Evolutionary conservation across 371 early-diverging fungal species (phyloP).

Genomic region (Rhizopus sp.): DNA sequence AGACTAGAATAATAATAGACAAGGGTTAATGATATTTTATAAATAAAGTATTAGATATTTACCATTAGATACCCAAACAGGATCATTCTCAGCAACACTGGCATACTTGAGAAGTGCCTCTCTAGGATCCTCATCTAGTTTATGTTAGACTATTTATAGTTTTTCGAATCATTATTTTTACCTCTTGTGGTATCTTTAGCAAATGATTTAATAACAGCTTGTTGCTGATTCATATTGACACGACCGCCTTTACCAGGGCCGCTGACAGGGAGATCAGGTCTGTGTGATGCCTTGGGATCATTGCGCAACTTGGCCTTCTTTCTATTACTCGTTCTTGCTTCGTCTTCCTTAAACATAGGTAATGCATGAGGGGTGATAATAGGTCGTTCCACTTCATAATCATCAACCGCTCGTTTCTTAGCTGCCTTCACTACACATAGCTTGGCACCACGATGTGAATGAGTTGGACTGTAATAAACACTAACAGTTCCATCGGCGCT

Average conservation of each 20-base stretch:
- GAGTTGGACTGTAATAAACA: constrained; percentile 78
- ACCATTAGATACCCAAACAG: constrained; percentile 83
- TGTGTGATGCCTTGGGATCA: constrained; percentile 73
- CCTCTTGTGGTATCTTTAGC: constrained; percentile 82
- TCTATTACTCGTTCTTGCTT: constrained; percentile 68
- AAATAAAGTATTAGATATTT: constrained; percentile 11
- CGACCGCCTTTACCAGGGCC: constrained; percentile 89
- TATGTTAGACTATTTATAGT: not conserved
- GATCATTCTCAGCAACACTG: constrained; percentile 77
- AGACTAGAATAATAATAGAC: constrained; percentile 55
- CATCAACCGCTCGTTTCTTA: constrained; percentile 69
- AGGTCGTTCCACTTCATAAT: constrained; percentile 65
- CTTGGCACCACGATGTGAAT: constrained; percentile 77
- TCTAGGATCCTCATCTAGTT: constrained; percentile 90
- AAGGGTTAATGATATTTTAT: not conserved
- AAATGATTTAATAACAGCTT: constrained; percentile 81
- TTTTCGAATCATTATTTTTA: constrained; percentile 7
- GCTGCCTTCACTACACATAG: constrained; percentile 68
- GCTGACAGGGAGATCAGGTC: constrained; percentile 77
- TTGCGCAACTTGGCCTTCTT: constrained; percentile 74
- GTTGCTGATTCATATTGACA: constrained; percentile 80
- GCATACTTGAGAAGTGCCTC: constrained; percentile 94
- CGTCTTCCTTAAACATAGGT: constrained; percentile 83
- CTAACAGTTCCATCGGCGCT: constrained; percentile 75
- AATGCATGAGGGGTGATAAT: constrained; percentile 89